Percentiles rank a stretch among this genome's conserved stretches.
Evolutionary conservation across 2,329 filamentous ascomycete species (phyloP).

Genomic region (Sporothrix mexicana): DNA sequence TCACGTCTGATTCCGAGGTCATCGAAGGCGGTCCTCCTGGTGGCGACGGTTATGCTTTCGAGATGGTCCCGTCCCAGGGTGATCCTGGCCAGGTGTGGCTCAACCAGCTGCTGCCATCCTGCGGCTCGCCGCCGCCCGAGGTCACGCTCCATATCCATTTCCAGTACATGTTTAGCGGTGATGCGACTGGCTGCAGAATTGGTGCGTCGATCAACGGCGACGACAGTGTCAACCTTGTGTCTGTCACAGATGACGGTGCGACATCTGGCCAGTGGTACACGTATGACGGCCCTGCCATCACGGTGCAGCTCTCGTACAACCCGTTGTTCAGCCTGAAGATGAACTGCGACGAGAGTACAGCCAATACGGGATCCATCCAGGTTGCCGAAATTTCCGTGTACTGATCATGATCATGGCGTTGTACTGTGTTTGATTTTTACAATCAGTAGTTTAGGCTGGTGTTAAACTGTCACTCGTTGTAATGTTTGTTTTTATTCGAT

Average conservation of each 20-base stretch:
- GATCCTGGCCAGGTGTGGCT: not conserved
- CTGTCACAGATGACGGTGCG: not conserved
- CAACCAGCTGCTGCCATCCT: constrained; percentile 1
- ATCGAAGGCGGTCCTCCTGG: not conserved
- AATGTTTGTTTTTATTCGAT: no score
- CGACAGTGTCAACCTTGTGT: not conserved
- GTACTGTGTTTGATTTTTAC: no score
- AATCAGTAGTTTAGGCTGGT: no score
- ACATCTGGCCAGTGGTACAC: not conserved
- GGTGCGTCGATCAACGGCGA: not conserved
- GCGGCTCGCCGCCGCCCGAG: not conserved
- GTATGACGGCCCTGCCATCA: not conserved
- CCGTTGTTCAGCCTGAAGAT: not conserved
- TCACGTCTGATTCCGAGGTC: not conserved
- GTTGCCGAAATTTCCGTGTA: not conserved
- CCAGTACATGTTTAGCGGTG: constrained; percentile 3
- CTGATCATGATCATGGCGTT: no score
- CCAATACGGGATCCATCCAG: not conserved
- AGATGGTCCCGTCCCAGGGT: not conserved
- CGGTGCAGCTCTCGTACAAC: constrained; percentile 6
- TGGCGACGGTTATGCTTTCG: not conserved
- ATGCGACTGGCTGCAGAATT: not conserved
- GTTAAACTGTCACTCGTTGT: no score
- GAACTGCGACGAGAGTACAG: not conserved
- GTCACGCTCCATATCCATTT: not conserved